Evolutionary conservation across 2,329 filamentous ascomycete genomes (phyloP).

Genomic region (Aspergillus pseudotamarii): DNA sequence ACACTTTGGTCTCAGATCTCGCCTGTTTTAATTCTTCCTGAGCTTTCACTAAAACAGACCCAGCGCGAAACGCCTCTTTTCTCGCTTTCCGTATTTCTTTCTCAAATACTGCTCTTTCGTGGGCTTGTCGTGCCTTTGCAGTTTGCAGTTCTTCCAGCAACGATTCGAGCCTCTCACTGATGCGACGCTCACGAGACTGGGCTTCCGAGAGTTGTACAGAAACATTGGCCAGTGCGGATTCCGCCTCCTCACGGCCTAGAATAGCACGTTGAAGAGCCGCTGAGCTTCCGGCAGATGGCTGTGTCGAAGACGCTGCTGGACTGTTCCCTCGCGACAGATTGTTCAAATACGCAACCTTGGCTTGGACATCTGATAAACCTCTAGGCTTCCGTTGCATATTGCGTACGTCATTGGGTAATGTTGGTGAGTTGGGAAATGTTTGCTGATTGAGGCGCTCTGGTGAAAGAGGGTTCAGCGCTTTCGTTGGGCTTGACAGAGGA

Average conservation of each 20-base stretch:
- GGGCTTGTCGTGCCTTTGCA: slow-evolving; percentile 53
- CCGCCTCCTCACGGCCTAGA: slow-evolving; percentile 50
- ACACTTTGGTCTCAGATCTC: slow-evolving; percentile 48
- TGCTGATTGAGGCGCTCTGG: slow-evolving; percentile 54
- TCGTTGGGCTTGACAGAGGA: slow-evolving; percentile 27
- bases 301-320: slow-evolving; percentile 27
- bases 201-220: slow-evolving; percentile 45
- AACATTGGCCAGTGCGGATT: slow-evolving; percentile 39
- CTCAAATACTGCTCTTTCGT: slow-evolving; percentile 55
- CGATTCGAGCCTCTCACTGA: slow-evolving; percentile 49
- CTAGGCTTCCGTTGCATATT: slow-evolving; percentile 40
- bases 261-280: slow-evolving; percentile 49
- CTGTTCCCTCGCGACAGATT: slow-evolving; percentile 42
- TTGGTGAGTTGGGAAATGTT: slow-evolving; percentile 44
- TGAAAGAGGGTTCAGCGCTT: slow-evolving; percentile 48
- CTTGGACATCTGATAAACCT: slow-evolving; percentile 48
- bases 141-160: slow-evolving; percentile 56
- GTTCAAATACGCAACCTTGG: slow-evolving; percentile 54
- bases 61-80: slow-evolving; percentile 62
- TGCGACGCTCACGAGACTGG: slow-evolving; percentile 46
- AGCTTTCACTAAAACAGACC: slow-evolving; percentile 56
- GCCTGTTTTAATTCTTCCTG: slow-evolving; percentile 54
- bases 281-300: slow-evolving; percentile 40
- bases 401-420: slow-evolving; percentile 38
- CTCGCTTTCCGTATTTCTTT: slow-evolving; percentile 59